Evolutionary conservation across 2,329 filamentous ascomycete species (phyloP).

Genomic region (Stemphylium lycopersici): DNA sequence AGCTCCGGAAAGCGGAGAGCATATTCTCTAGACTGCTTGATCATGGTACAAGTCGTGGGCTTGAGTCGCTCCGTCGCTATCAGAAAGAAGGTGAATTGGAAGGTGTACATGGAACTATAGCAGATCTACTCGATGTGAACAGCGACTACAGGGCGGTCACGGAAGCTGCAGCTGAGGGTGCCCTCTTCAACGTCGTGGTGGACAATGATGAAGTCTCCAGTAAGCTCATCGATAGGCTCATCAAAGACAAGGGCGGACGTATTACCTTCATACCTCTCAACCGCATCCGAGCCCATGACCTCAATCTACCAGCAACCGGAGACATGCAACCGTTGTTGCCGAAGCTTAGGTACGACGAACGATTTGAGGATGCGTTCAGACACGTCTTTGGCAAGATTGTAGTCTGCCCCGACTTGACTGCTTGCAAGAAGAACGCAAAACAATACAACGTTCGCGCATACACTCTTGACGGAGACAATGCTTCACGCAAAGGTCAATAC

Average conservation of each 20-base stretch:
- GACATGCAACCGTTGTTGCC: constrained; percentile 87
- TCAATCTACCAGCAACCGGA: constrained; percentile 81
- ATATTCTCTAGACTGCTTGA: constrained; percentile 87
- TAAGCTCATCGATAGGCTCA: constrained; percentile 77
- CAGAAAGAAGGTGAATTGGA: constrained; percentile 79
- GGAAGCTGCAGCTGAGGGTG: constrained; percentile 90
- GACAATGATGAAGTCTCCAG: constrained; percentile 90
- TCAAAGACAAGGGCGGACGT: constrained; percentile 79
- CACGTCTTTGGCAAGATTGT: constrained; percentile 97
- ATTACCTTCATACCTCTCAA: constrained; percentile 95
- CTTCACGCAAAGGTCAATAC: constrained; percentile 92
- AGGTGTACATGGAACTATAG: constrained; percentile 89
- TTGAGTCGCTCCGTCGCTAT: constrained; percentile 84
- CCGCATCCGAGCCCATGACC: constrained; percentile 71
- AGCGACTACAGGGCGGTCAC: constrained; percentile 87
- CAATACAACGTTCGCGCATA: constrained; percentile 92
- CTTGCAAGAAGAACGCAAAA: constrained; percentile 88
- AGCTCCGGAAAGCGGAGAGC: constrained; percentile 78
- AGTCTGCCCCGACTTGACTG: constrained; percentile 85
- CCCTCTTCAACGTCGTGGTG: constrained; percentile 94
- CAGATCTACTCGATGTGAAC: constrained; percentile 86
- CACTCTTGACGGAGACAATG: constrained; percentile 91
- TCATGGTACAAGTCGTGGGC: constrained; percentile 80
- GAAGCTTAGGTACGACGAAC: constrained; percentile 79
- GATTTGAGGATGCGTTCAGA: constrained; percentile 84